Conservation (phyloP, 345 rosid genomes). For the Citrus sp. region DNA sequence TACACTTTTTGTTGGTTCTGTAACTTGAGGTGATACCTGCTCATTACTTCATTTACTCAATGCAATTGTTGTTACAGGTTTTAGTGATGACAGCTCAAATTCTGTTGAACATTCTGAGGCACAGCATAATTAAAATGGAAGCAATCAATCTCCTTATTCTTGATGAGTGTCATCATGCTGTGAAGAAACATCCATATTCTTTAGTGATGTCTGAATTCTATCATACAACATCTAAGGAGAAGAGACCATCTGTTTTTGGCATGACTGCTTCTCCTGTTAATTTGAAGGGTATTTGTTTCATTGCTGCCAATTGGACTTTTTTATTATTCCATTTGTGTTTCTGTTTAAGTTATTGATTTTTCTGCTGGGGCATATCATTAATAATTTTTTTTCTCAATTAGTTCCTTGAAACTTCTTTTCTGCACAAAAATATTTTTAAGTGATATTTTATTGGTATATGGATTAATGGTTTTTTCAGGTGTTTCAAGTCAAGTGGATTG, state of each 20-base stretch:
- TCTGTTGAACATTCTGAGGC: slow-evolving; percentile 89
- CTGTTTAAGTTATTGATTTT: neutral
- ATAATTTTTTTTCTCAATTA: neutral
- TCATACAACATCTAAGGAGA: slow-evolving; percentile 85
- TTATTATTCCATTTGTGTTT: neutral
- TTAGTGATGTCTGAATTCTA: slow-evolving; percentile 98
- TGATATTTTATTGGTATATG: neutral
- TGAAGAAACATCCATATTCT: slow-evolving; percentile 98
- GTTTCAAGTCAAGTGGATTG: slow-evolving; percentile 97
- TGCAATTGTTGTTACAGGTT: slow-evolving; percentile 44
- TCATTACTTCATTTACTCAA: slow-evolving; percentile 9
- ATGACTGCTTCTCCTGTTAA: slow-evolving; percentile 99
- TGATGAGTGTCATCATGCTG: slow-evolving; percentile 99
- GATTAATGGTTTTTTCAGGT: slow-evolving; percentile 39
- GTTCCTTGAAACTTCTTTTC: neutral
- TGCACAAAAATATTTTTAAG: neutral
- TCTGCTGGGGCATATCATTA: neutral
- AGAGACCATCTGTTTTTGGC: slow-evolving; percentile 91
- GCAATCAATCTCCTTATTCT: slow-evolving; percentile 79
- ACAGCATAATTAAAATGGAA: slow-evolving; percentile 95
- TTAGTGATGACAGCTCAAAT: slow-evolving; percentile 98
- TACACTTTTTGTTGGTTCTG: neutral
- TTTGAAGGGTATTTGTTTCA: slow-evolving; percentile 63
- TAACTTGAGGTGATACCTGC: slow-evolving; percentile 4
- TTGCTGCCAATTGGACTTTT: neutral